These are phyloP conservation scores for Rhytidiadelphus loreus DNA, from an alignment of 225 moss, liverwort and hornwort species.

Conservation along the genomic window DNA sequence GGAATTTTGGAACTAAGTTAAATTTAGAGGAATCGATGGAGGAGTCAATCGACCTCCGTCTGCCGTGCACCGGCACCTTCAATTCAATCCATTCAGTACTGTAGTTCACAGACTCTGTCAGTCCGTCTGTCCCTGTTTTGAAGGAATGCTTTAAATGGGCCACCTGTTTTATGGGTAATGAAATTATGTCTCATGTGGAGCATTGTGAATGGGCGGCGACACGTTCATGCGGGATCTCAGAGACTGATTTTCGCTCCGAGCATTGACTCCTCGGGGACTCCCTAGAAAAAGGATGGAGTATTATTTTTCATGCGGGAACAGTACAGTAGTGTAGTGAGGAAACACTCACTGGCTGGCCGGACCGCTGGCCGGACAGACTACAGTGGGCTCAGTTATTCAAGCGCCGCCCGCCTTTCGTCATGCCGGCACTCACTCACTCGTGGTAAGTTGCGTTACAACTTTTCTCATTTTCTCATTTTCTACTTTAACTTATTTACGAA, in stretches of 20 bases:
- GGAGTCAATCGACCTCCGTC: no score
- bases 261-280: not conserved
- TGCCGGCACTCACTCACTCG: not conserved
- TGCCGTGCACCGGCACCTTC: not conserved
- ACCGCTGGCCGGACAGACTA: no score
- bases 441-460: not conserved
- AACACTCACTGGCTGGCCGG: no score
- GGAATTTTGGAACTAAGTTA: not conserved
- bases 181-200: not conserved
- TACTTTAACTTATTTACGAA: not conserved
- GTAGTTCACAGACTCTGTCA: no score
- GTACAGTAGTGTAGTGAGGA: no score
- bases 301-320: no score
- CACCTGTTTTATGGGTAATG: not conserved
- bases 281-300: no score
- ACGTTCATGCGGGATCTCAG: not conserved
- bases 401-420: not conserved
- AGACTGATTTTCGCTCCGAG: not conserved
- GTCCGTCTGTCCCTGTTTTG: not conserved
- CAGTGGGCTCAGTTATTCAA: no score
- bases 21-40: not conserved
- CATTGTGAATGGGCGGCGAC: not conserved
- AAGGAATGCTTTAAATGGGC: not conserved
- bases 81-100: no score
- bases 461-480: not conserved